Conservation (phyloP, 805 yeast species). For the Lachancea dasiensis region DNA sequence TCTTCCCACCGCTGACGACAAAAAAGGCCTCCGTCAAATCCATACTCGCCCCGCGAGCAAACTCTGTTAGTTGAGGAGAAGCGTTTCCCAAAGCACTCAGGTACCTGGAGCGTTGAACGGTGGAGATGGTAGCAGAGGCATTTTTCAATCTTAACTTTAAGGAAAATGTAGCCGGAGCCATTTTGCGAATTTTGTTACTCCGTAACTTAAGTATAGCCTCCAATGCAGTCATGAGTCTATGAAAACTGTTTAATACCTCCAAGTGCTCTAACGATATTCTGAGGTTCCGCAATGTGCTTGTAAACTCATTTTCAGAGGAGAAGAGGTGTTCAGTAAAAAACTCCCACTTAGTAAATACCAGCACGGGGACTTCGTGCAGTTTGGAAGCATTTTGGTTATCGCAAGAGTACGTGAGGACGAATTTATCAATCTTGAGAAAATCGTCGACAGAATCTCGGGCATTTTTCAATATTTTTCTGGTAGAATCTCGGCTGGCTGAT, state of each 20-base stretch:
- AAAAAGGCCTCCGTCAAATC: slow-evolving; percentile 20
- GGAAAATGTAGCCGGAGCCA: not conserved
- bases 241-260: slow-evolving; percentile 15
- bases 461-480: not conserved
- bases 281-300: slow-evolving; percentile 23
- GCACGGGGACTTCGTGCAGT: slow-evolving; percentile 18
- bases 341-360: slow-evolving; percentile 28
- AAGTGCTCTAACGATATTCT: slow-evolving; percentile 21
- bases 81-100: slow-evolving; percentile 22
- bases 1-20: slow-evolving; percentile 7
- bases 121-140: slow-evolving; percentile 18
- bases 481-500: not conserved
- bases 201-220: not conserved
- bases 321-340: slow-evolving; percentile 12
- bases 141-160: slow-evolving; percentile 26
- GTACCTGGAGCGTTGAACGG: slow-evolving; percentile 17
- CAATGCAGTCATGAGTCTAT: not conserved
- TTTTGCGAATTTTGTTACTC: not conserved
- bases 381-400: not conserved
- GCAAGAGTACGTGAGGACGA: slow-evolving; percentile 1
- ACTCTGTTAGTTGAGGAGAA: slow-evolving; percentile 18
- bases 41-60: slow-evolving; percentile 23
- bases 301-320: not conserved
- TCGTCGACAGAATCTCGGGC: slow-evolving; percentile 10
- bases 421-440: slow-evolving; percentile 10